Percentiles rank a stretch among this genome's conserved stretches.
Evolutionary conservation across 345 rosid species (phyloP).

Genomic region (Zanthoxylum bungeanum): DNA sequence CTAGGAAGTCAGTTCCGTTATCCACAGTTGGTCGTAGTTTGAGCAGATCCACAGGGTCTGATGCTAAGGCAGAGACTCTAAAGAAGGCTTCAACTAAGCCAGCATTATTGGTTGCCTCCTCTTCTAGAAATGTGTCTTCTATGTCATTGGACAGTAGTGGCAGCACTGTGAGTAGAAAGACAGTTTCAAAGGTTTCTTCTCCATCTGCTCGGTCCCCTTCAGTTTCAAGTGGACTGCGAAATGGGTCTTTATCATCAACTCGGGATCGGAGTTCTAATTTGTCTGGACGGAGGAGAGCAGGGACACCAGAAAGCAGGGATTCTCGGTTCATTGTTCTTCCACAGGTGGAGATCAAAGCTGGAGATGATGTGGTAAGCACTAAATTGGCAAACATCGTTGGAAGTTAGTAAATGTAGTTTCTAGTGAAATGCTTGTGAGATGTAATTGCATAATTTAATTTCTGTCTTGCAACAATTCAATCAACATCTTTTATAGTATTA

Average conservation of each 20-base stretch:
- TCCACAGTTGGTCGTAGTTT: slow-evolving; percentile 50
- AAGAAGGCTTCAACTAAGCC: slow-evolving; percentile 52
- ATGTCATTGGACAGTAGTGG: slow-evolving; percentile 60
- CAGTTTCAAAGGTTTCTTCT: slow-evolving; percentile 57
- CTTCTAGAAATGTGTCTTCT: slow-evolving; percentile 55
- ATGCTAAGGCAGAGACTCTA: slow-evolving; percentile 38
- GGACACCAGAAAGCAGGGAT: slow-evolving; percentile 69
- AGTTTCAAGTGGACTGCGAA: slow-evolving; percentile 64
- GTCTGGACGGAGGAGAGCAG: slow-evolving; percentile 58
- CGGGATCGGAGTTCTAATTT: slow-evolving; percentile 62
- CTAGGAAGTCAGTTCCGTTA: slow-evolving; percentile 42
- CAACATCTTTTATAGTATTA: neutral
- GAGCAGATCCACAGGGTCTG: slow-evolving; percentile 50
- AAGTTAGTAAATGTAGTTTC: neutral
- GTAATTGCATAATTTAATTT: neutral
- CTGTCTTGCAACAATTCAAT: neutral
- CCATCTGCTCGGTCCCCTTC: slow-evolving; percentile 63
- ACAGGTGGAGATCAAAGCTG: slow-evolving; percentile 85
- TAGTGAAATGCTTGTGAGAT: neutral
- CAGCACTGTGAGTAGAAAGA: slow-evolving; percentile 57
- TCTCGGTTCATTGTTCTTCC: slow-evolving; percentile 87
- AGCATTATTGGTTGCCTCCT: slow-evolving; percentile 41
- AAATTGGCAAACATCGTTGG: neutral
- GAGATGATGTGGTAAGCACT: slow-evolving; percentile 86
- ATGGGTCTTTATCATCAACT: slow-evolving; percentile 58